These are phyloP conservation scores for Lonicera japonica DNA, from an alignment of 129 eudicot genomes.

Conservation along the genomic window DNA sequence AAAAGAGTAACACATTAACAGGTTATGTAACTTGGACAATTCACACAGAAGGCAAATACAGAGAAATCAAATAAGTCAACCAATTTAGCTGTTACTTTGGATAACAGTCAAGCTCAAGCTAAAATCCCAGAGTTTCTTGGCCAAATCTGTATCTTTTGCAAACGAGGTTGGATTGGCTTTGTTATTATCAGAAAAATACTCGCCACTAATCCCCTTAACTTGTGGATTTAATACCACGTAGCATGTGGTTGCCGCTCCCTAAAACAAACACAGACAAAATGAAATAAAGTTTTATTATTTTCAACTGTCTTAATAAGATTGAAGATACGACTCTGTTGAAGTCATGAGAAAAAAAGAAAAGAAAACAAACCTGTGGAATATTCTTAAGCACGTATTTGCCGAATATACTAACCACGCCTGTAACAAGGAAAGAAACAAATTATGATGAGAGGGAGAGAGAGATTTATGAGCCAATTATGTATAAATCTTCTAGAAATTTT, in stretches of 20 bases:
- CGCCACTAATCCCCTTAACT: constrained; percentile 65
- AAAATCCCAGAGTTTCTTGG: constrained; percentile 81
- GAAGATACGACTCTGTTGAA: not conserved
- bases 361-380: constrained; percentile 55
- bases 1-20: too few relatives aligned
- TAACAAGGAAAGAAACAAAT: constrained; percentile 6
- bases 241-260: constrained; percentile 91
- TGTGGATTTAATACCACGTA: constrained; percentile 84
- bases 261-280: constrained; percentile 18
- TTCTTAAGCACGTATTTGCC: constrained; percentile 55
- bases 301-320: not conserved
- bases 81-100: constrained; percentile 2
- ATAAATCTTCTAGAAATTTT: too few relatives aligned
- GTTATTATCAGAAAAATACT: constrained; percentile 69
- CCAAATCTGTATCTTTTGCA: constrained; percentile 51
- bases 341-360: not conserved
- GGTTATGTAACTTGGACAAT: too few relatives aligned
- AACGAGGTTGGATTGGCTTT: constrained; percentile 27
- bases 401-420: constrained; percentile 45
- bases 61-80: too few relatives aligned
- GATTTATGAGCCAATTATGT: too few relatives aligned
- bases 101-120: constrained; percentile 48
- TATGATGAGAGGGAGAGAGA: not conserved
- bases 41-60: too few relatives aligned
- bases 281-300: not conserved